Evolutionary conservation across 257 asterid species (phyloP).

Genomic region (Solanum paucissectum): DNA sequence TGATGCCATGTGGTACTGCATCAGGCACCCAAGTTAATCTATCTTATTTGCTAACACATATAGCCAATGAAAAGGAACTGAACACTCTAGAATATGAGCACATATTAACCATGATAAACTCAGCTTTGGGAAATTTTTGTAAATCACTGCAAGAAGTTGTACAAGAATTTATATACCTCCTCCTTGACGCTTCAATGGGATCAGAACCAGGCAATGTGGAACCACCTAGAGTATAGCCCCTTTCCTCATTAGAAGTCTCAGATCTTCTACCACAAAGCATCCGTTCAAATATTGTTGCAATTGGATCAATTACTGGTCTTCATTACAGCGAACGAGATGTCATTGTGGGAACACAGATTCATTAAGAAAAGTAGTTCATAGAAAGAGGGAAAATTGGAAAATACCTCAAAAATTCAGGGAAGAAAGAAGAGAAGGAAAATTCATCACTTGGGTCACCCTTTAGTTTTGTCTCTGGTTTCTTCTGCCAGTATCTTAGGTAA

Average conservation of each 20-base stretch:
- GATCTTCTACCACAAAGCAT: slow-evolving; percentile 74
- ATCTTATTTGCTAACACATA: not conserved
- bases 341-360: slow-evolving; percentile 1
- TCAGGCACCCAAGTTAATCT: too few relatives aligned
- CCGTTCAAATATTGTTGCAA: slow-evolving; percentile 61
- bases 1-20: too few relatives aligned
- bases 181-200: slow-evolving; percentile 80
- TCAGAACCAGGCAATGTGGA: slow-evolving; percentile 73
- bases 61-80: not conserved
- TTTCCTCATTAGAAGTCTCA: slow-evolving; percentile 40
- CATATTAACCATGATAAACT: not conserved
- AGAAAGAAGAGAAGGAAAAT: slow-evolving; percentile 71
- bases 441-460: slow-evolving; percentile 97
- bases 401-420: slow-evolving; percentile 66
- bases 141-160: not conserved
- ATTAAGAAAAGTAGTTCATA: not conserved
- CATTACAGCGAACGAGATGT: slow-evolving; percentile 11
- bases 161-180: slow-evolving; percentile 46
- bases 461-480: slow-evolving; percentile 55
- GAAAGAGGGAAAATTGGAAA: not conserved
- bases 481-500: slow-evolving; percentile 88
- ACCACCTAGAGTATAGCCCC: slow-evolving; percentile 51
- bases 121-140: not conserved
- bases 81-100: not conserved
- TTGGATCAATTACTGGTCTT: slow-evolving; percentile 74